phyloP scores from a whole-genome alignment of 768 basidiomycete species.

The Lepiota brunneoincarnata region DNA sequence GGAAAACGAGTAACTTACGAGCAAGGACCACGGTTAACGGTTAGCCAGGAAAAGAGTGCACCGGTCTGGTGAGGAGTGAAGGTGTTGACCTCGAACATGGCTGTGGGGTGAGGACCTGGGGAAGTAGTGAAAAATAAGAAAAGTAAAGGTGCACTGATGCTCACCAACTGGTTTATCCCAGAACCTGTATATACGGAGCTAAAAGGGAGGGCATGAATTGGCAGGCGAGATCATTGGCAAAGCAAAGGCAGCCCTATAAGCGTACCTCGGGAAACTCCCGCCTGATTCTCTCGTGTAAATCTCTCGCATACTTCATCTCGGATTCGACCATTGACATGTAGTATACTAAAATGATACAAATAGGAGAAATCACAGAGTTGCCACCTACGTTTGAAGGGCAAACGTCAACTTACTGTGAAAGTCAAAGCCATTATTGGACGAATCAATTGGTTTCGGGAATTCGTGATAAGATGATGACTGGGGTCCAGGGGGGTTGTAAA shows the following conservation, averaged over 20 bases:
- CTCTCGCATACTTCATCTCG: constrained; percentile 46
- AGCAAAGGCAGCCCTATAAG: not conserved
- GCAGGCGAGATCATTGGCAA: constrained; percentile 1
- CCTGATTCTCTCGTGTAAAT: constrained; percentile 56
- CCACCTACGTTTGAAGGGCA: not conserved
- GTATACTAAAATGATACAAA: constrained; percentile 44
- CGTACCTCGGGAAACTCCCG: constrained; percentile 69
- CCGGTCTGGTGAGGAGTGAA: constrained; percentile 69
- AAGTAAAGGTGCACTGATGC: constrained; percentile 15
- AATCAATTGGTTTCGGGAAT: constrained; percentile 53
- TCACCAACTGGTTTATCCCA: constrained; percentile 63
- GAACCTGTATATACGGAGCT: constrained; percentile 62
- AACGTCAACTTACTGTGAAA: constrained; percentile 57
- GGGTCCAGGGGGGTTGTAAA: constrained; percentile 44
- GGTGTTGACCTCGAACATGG: constrained; percentile 73
- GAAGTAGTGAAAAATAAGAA: not conserved
- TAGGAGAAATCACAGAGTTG: not conserved
- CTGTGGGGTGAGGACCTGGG: constrained; percentile 61
- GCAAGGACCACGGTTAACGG: constrained; percentile 65
- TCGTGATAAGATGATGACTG: constrained; percentile 50
- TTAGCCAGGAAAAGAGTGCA: constrained; percentile 65
- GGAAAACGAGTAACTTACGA: constrained; percentile 46
- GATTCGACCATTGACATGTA: constrained; percentile 46
- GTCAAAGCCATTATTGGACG: constrained; percentile 62
- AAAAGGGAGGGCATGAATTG: constrained; percentile 1